Evolutionary conservation across 371 early-diverging fungal genomes (phyloP), one percentile per base, ranked within the genome.

Genomic region (Mortierella sp.): DNA sequence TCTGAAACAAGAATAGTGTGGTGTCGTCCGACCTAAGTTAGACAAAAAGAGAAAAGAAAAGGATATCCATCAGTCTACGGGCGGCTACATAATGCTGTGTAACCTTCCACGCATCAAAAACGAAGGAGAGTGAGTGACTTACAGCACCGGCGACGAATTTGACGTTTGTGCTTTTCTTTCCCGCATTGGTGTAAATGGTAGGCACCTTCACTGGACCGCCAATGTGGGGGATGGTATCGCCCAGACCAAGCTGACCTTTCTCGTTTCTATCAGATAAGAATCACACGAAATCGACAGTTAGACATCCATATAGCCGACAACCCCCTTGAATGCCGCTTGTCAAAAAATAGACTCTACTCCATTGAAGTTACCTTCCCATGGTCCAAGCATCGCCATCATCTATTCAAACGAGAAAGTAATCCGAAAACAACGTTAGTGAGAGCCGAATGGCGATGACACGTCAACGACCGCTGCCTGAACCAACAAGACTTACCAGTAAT

Each of bases 161-260:
- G 69, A 76, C 47, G 53, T 80, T 74, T 10, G 73, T 53, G 41
- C 55, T 73, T 65, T 74, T 73, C 37, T 79, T 85, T 66, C 85
- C 75, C 10, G 58, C 71, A 29, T 75, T 77, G 22, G 68, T 26
- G 34, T 71, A 74, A 43, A 82, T 74, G n/a, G 86, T 76, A 13
- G 79, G 87, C 10, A 88, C 75, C 66, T 86, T 86, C 9, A 85
- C 29, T 7, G 88, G 88, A 22, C 61, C 61, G 3, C 61, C 39
- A 64, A 71, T n/a, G 84, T 78, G 84, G 41, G 80, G 70, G 19
- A 52, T 50, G 9, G 70, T 80, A 45, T 88, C 88, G 10, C 87
- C 89, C 14, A 85, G 48, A 14, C 89, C 89, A 26, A 89, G 75
- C 64, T 89, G 89, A 4, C 89, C 89, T 47, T 77, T 85, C 44